These are phyloP conservation scores for Aureobasidium sp. DNA, from an alignment of 2,329 filamentous ascomycete genomes.

Conservation along the genomic window DNA sequence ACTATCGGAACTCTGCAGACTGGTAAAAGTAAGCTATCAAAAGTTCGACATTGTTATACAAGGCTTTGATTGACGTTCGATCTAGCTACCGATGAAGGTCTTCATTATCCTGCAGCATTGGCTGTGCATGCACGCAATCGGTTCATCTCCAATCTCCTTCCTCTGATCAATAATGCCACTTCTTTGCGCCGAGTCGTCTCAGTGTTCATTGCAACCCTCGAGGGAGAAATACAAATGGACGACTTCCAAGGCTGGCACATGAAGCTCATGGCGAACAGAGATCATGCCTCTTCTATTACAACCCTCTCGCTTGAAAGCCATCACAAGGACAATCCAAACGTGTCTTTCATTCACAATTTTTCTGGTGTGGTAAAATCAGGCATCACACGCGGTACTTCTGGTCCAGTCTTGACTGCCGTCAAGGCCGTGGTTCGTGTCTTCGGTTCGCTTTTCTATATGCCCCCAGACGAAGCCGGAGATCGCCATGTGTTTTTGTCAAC, in stretches of 20 bases:
- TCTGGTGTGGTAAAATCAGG: slow-evolving; percentile 21
- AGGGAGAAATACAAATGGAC: slow-evolving; percentile 19
- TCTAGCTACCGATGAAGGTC: slow-evolving; percentile 26
- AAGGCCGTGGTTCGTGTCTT: slow-evolving; percentile 14
- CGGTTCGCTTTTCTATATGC: slow-evolving; percentile 18
- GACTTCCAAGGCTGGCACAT: slow-evolving; percentile 20
- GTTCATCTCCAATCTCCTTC: slow-evolving; percentile 30
- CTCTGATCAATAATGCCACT: slow-evolving; percentile 22
- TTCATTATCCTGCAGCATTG: slow-evolving; percentile 27
- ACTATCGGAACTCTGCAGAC: slow-evolving; percentile 32
- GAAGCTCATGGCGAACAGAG: slow-evolving; percentile 13
- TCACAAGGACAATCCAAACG: slow-evolving; percentile 17
- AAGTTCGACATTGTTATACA: not conserved
- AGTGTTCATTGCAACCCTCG: slow-evolving; percentile 19
- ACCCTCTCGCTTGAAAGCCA: slow-evolving; percentile 21
- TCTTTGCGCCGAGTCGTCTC: slow-evolving; percentile 20
- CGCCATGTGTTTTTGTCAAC: slow-evolving; percentile 28
- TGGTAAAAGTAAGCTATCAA: slow-evolving; percentile 5
- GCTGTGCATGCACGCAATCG: slow-evolving; percentile 28
- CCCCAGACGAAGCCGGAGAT: slow-evolving; percentile 25
- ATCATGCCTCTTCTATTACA: slow-evolving; percentile 19
- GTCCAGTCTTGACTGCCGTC: slow-evolving; percentile 12
- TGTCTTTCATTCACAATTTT: slow-evolving; percentile 24
- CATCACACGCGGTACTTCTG: slow-evolving; percentile 17
- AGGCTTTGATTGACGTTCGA: not conserved